phyloP scores from a whole-genome alignment of 352 stramenopile genomes.

The Thalassiosira pacifica region DNA sequence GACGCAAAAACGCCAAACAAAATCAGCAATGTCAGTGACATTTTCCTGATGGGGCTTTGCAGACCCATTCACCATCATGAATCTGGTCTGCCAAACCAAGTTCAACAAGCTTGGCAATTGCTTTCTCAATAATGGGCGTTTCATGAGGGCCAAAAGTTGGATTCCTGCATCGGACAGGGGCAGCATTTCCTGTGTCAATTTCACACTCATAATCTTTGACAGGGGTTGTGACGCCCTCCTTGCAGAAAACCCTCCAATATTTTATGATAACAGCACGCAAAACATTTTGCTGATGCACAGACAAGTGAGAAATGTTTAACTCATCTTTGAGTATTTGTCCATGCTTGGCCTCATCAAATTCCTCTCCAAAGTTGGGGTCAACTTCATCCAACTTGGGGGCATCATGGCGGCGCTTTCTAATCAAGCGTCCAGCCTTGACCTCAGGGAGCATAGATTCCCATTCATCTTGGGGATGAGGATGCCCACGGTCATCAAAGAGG shows the following conservation, averaged over 20 bases:
- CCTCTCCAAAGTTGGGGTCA: background rate
- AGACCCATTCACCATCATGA: background rate
- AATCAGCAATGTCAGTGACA: conserved; percentile 1
- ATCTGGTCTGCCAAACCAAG: background rate
- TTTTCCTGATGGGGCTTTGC: background rate
- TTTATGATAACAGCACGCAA: background rate
- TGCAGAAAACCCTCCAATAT: background rate
- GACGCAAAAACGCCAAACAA: conserved; percentile 4
- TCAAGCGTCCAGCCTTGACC: too few species aligned
- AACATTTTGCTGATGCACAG: background rate
- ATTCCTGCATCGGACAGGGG: background rate
- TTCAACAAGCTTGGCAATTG: too few species aligned
- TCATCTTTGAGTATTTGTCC: background rate
- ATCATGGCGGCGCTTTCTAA: too few species aligned
- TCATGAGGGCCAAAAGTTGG: background rate
- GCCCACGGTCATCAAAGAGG: too few species aligned
- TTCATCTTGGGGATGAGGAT: too few species aligned
- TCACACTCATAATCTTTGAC: too few species aligned
- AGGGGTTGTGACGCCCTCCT: too few species aligned
- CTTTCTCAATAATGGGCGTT: background rate
- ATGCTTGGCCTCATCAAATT: background rate
- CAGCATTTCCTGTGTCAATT: too few species aligned
- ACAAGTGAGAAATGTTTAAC: background rate
- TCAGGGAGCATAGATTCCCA: too few species aligned
- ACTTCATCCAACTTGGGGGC: too few species aligned